Base-by-base conservation (phyloP, 2,329 filamentous ascomycete species). In the Curvularia hawaiiensis region DNA sequence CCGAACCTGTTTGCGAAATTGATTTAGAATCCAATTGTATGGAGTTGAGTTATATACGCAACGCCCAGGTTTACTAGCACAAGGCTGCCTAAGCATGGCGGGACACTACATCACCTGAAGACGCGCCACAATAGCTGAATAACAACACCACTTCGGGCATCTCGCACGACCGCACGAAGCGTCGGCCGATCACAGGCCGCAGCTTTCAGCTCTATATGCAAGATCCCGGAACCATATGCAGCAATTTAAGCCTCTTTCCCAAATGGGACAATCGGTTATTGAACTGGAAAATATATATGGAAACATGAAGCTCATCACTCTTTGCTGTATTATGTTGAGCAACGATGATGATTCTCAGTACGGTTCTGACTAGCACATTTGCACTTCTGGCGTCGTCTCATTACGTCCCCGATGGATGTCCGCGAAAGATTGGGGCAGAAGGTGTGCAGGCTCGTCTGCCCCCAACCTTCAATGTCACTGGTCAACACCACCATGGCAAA, bases 391-490 rank as follows among this genome's bases (percentile, higher is more conserved):
- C 24, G 5, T 16, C 35, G 6, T 47, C 53, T 4, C 18, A 30
- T 16, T 24, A 33, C 14, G 10, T 0, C 18, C 40, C 18, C 12
- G 10, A 56, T 12, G 50, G n/a, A 16, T 62, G 56, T 22, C 59
- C 52, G 14, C 46, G 28, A 20, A 50, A 38, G 6, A 30, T 50
- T 22, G 52, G 55, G 8, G 33, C 55, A 20, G 30, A 49, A 28
- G 55, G 52, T 31, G 54, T 62, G 1, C 35, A 33, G 12, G 57
- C 40, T 35, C 60, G 57, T 14, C 46, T 62, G n/a, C 57, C 57
- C 31, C 54, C 54, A 11, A 44, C 26, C 3, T 52, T 56, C 40
- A 46, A 41, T 18, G 31, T 26, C 16, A 35, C 48, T 2, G 2
- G 22, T 3, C 11, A 31, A 26, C 3, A 14, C 5, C 11, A 47